Percentiles rank a stretch among this genome's conserved stretches.
phyloP scores from a whole-genome alignment of 371 early-diverging fungal genomes.

The Syncephalastrum racemosum region DNA sequence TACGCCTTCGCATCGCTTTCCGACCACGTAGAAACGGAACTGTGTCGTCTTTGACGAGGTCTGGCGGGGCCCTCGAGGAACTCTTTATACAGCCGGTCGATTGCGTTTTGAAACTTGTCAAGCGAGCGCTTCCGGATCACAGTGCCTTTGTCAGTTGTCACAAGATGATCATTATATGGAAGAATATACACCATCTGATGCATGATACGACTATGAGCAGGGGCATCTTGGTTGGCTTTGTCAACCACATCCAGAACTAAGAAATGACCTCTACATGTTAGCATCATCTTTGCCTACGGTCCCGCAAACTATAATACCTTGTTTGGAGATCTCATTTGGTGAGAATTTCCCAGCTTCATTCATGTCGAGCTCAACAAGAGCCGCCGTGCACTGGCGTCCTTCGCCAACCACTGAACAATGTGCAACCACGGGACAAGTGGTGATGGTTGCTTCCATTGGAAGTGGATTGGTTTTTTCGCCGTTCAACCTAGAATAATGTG shows the following conservation, averaged over 20 bases:
- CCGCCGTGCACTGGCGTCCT: slow-evolving; percentile 22
- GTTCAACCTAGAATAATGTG: slow-evolving; percentile 18
- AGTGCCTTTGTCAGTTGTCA: slow-evolving; percentile 34
- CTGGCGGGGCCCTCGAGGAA: slow-evolving; percentile 12
- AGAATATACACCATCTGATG: slow-evolving; percentile 36
- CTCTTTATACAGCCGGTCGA: slow-evolving; percentile 28
- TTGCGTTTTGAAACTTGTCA: slow-evolving; percentile 10
- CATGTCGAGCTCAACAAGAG: slow-evolving; percentile 22
- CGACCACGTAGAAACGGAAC: neutral
- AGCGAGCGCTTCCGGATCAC: slow-evolving; percentile 20
- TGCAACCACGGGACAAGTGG: slow-evolving; percentile 13
- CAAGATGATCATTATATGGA: slow-evolving; percentile 16
- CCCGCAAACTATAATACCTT: slow-evolving; percentile 9
- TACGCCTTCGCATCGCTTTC: neutral
- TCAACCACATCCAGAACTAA: slow-evolving; percentile 21
- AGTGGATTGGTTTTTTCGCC: slow-evolving; percentile 41
- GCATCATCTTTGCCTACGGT: slow-evolving; percentile 4
- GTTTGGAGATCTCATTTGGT: slow-evolving; percentile 19
- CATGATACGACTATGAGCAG: slow-evolving; percentile 27
- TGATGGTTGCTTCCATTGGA: slow-evolving; percentile 30
- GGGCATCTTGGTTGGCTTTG: slow-evolving; percentile 25
- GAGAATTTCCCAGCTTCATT: slow-evolving; percentile 8
- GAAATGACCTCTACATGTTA: neutral
- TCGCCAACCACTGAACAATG: slow-evolving; percentile 25
- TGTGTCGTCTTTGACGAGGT: neutral